Conservation (phyloP, 768 basidiomycete genomes). For the Flagelloscypha sp. region DNA sequence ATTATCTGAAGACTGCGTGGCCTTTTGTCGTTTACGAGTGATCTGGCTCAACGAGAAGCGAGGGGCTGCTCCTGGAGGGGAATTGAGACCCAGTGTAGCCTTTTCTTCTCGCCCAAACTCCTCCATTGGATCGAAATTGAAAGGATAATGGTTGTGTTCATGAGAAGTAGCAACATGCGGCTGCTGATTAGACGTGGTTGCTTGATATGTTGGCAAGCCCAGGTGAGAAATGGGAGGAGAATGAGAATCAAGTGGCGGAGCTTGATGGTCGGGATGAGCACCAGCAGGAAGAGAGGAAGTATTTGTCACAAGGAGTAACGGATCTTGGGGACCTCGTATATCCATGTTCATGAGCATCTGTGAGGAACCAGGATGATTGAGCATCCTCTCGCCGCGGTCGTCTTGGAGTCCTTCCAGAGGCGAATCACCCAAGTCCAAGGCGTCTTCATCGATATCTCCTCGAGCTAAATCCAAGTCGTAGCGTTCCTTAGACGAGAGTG, state of each 20-base stretch:
- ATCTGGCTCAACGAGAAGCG: constrained; percentile 11
- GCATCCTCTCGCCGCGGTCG: too few relatives aligned
- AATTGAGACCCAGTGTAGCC: constrained; percentile 47
- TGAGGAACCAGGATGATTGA: too few relatives aligned
- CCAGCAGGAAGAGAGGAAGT: constrained; percentile 13
- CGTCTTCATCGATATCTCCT: constrained; percentile 19
- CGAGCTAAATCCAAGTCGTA: constrained; percentile 35
- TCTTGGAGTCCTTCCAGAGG: too few relatives aligned
- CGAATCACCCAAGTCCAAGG: too few relatives aligned
- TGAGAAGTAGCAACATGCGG: too few relatives aligned
- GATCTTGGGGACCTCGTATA: too few relatives aligned
- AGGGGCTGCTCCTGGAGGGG: constrained; percentile 25
- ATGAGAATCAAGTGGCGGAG: too few relatives aligned
- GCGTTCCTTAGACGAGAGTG: constrained; percentile 42
- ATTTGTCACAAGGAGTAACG: constrained; percentile 39
- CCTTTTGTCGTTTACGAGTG: too few relatives aligned
- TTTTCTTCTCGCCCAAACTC: constrained; percentile 68
- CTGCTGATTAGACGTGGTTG: constrained; percentile 41
- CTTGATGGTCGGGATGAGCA: constrained; percentile 10
- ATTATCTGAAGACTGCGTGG: constrained; percentile 4
- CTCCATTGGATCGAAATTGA: constrained; percentile 74
- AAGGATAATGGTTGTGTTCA: constrained; percentile 51
- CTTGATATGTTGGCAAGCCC: constrained; percentile 67
- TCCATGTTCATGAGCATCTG: too few relatives aligned
- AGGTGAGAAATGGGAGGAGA: too few relatives aligned